Evolutionary conservation across 1,284 basidiomycete species (phyloP).

Genomic region (Ganoderma lingzhi): DNA sequence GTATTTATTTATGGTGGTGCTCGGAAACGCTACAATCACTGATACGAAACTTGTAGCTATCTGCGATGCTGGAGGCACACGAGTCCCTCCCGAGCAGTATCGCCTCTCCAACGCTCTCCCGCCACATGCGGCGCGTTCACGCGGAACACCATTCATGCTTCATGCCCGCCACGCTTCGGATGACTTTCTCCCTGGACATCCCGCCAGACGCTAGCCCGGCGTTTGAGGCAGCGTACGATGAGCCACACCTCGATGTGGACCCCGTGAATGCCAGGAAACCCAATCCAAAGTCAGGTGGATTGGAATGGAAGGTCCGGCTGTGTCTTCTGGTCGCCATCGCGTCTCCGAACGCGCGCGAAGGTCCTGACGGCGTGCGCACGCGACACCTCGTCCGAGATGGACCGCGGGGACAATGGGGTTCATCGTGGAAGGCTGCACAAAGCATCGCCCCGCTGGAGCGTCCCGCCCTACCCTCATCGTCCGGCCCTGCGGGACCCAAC

Average conservation of each 20-base stretch:
- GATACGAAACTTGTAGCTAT: constrained; percentile 59
- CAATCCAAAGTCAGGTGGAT: constrained; percentile 59
- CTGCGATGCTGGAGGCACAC: constrained; percentile 86
- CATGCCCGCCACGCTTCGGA: constrained; percentile 73
- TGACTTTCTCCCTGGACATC: constrained; percentile 88
- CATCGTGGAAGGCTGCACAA: constrained; percentile 66
- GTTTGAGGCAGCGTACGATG: constrained; percentile 66
- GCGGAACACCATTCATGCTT: constrained; percentile 86
- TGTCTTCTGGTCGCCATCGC: constrained; percentile 82
- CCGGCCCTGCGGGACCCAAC: constrained; percentile 22
- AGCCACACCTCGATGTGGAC: constrained; percentile 17
- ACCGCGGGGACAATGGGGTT: constrained; percentile 68
- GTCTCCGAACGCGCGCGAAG: constrained; percentile 48
- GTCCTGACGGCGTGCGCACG: constrained; percentile 59
- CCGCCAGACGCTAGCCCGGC: constrained; percentile 89
- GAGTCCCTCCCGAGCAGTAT: constrained; percentile 78
- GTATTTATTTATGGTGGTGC: constrained; percentile 46
- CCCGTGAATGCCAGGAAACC: constrained; percentile 8
- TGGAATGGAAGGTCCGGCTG: constrained; percentile 88
- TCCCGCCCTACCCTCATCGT: constrained; percentile 32
- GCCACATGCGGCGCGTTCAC: constrained; percentile 72
- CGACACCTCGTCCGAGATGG: constrained; percentile 67
- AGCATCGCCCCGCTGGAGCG: constrained; percentile 70
- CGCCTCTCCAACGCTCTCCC: constrained; percentile 48
- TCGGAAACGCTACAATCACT: neutral